A percentile compares a stretch with the other conserved stretches of the same genome.
These are phyloP conservation scores for Bryoerythrophyllum caledonicum DNA, from an alignment of 225 moss, liverwort and hornwort genomes.

Conservation along the genomic window DNA sequence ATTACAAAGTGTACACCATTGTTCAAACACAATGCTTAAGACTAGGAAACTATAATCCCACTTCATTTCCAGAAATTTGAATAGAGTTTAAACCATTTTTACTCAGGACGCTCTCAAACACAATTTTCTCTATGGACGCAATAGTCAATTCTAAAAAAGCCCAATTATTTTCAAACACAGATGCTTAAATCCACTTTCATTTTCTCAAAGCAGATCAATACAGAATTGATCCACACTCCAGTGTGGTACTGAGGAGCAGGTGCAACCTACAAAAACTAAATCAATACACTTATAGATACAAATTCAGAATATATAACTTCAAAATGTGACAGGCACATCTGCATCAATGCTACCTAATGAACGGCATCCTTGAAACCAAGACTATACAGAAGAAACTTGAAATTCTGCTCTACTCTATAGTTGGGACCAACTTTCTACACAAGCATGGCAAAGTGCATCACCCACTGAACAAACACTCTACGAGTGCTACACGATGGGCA, in stretches of 20 bases:
- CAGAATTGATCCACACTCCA: too few relatives aligned
- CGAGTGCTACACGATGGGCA: constrained; percentile 30
- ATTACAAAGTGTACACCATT: too few relatives aligned
- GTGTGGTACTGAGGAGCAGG: background rate
- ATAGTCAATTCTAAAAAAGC: too few relatives aligned
- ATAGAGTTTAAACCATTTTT: too few relatives aligned
- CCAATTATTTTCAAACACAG: too few relatives aligned
- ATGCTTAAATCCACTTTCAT: too few relatives aligned
- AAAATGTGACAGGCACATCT: constrained; percentile 31
- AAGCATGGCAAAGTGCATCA: constrained; percentile 39
- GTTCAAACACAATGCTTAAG: too few relatives aligned
- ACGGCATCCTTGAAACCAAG: constrained; percentile 39
- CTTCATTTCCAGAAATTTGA: background rate
- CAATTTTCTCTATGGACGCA: too few relatives aligned
- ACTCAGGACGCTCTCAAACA: too few relatives aligned
- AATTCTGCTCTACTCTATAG: constrained; percentile 32
- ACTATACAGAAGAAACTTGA: constrained; percentile 35
- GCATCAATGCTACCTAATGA: constrained; percentile 35
- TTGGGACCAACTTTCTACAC: constrained; percentile 45
- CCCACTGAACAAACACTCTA: constrained; percentile 28
- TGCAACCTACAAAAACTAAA: background rate
- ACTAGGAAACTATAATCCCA: too few relatives aligned
- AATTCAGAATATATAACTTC: constrained; percentile 25
- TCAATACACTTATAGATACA: constrained; percentile 1
- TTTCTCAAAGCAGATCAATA: too few relatives aligned